Percentiles rank a stretch among this genome's conserved stretches.
These are phyloP conservation scores for Pseudogymnoascus verrucosus DNA, from an alignment of 2,329 filamentous ascomycete species.

Conservation along the genomic window DNA sequence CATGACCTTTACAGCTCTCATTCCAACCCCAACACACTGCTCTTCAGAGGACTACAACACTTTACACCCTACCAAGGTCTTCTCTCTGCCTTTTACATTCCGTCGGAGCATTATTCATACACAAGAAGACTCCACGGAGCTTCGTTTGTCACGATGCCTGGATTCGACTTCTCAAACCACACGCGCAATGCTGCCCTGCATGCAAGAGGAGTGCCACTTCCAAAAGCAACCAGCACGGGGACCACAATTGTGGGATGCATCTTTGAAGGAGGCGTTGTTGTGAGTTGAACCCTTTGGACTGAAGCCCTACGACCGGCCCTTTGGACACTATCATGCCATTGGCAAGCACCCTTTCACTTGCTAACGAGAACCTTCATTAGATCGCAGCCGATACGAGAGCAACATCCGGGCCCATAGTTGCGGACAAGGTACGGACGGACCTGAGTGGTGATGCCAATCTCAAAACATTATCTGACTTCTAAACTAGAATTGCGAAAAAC, in stretches of 20 bases:
- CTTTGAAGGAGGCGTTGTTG: conserved; percentile 92
- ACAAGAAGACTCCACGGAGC: conserved; percentile 2
- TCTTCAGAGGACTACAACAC: conserved; percentile 18
- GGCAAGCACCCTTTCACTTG: conserved; percentile 9
- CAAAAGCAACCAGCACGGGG: conserved; percentile 96
- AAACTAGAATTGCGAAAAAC: conserved; percentile 88
- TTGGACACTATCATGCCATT: background rate
- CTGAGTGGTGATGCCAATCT: background rate
- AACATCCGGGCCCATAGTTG: conserved; percentile 94
- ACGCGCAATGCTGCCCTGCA: conserved; percentile 97
- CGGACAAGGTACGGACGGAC: conserved; percentile 68
- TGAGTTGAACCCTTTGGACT: conserved; percentile 36
- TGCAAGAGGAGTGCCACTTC: conserved; percentile 84
- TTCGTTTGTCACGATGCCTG: conserved; percentile 62
- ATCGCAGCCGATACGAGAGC: conserved; percentile 98
- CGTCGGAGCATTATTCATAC: background rate
- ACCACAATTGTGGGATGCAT: conserved; percentile 98
- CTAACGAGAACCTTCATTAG: conserved; percentile 35
- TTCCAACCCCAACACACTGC: conserved; percentile 18
- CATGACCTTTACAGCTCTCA: conserved; percentile 21
- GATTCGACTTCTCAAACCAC: conserved; percentile 99
- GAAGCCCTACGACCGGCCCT: background rate
- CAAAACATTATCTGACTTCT: background rate
- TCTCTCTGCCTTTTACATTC: background rate
- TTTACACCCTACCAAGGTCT: conserved; percentile 8